Base-by-base conservation (phyloP, 2,329 filamentous ascomycete species). In the Teratosphaeria nubilosa region DNA sequence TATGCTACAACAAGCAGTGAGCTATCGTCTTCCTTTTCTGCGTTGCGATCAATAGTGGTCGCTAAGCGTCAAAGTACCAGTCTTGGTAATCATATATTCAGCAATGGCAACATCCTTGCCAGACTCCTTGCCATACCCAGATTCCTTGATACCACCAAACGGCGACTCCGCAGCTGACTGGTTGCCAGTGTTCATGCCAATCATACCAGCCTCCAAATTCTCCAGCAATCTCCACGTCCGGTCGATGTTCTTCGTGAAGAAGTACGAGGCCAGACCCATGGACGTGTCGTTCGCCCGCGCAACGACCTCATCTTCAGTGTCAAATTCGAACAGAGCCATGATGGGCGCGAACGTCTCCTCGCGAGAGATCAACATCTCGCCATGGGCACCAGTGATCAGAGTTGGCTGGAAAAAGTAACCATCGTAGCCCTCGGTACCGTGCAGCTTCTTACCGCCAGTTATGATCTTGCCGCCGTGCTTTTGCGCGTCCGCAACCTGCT, bases 391-490 rank as follows among this genome's bases (percentile, higher is more conserved):
- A 0, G 78, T 78, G 48, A 88, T 78, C 57, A 88, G 80, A 0
- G 85, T 88, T 1, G 84, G 85, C 68, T 86, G 78, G 71, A 88
- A 87, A 76, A 87, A 90, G 72, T 86, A 88, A 4, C 85, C 84
- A 0, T 75, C 73, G 9, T 75, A 70, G 25, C 69, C 68, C 1
- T 79, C 77, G 10, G 65, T 66, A 20, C 66, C 68, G 31, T 70
- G 65, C 1, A 76, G 67, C 55, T 74, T 76, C 57, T 78, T 74
- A 3, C 82, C 85, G 13, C 86, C 86, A 22, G 85, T 73, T 1
- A 87, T 73, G n/a, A 87, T 71, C 51, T 80, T 80, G 1, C 82
- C 87, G 2, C 86, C 86, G 45, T 81, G 78, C 57, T 78, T 78
- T 56, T 78, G 77, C 3, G 86, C 87, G 69, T 89, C 68, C 27